These are phyloP conservation scores for Vicia faba DNA, from an alignment of 306 rosid species.

Conservation along the genomic window DNA sequence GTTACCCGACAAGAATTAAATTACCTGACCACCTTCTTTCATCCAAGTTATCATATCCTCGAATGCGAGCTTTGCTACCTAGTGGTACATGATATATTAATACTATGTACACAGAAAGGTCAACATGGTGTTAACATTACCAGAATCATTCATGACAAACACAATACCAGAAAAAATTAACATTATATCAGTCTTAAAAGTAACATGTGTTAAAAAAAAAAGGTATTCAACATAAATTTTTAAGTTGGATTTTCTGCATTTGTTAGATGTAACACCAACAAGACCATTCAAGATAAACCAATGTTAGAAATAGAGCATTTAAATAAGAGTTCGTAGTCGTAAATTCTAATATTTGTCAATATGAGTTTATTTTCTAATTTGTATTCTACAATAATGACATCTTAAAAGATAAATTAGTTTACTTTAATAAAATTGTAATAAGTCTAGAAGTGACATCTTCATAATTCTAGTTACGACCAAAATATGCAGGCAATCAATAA, in stretches of 20 bases:
- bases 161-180: conserved; percentile 19
- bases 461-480: conserved; percentile 6
- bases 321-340: not conserved
- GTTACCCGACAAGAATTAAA: conserved; percentile 38
- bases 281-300: conserved; percentile 28
- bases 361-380: conserved; percentile 17
- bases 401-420: conserved; percentile 2
- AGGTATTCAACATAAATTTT: conserved; percentile 13
- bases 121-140: conserved; percentile 51
- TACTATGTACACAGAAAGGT: conserved; percentile 64
- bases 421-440: not conserved
- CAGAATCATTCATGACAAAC: conserved; percentile 34
- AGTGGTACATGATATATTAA: conserved; percentile 75
- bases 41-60: conserved; percentile 99
- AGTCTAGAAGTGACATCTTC: conserved; percentile 29
- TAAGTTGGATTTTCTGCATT: conserved; percentile 21
- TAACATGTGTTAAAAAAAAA: too few species aligned
- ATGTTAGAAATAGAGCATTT: conserved; percentile 27
- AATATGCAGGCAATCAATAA: not conserved
- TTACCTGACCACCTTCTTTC: conserved; percentile 99
- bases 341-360: conserved; percentile 17
- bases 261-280: conserved; percentile 42
- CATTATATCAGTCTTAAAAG: conserved; percentile 10
- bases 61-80: conserved; percentile 98
- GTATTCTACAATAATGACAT: conserved; percentile 20